These are phyloP conservation scores for Stagonosporopsis cucurbitacearum DNA, from an alignment of 2,329 filamentous ascomycete genomes.

Conservation along the genomic window DNA sequence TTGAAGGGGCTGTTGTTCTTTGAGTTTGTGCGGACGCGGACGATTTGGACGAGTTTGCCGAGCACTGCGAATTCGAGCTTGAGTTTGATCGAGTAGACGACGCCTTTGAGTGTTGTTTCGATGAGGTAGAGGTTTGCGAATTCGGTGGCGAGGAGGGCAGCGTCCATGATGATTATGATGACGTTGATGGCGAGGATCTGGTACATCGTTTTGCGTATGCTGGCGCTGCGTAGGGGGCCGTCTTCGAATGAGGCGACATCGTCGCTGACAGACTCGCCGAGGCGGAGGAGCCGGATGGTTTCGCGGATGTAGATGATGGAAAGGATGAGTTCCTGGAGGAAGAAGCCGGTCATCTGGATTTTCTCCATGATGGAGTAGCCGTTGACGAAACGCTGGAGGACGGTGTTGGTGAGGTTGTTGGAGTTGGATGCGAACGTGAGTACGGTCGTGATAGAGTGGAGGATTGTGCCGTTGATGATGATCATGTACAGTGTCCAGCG, in stretches of 20 bases:
- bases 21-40: constrained; percentile 30
- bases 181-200: constrained; percentile 45
- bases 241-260: constrained; percentile 44
- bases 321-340: constrained; percentile 50
- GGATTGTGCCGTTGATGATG: constrained; percentile 59
- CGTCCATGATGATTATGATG: constrained; percentile 44
- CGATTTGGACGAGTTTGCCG: constrained; percentile 52
- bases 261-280: constrained; percentile 34
- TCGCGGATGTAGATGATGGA: constrained; percentile 60
- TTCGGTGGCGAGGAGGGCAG: constrained; percentile 37
- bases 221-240: constrained; percentile 27
- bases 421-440: constrained; percentile 61
- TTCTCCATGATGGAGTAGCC: constrained; percentile 54
- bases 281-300: constrained; percentile 55
- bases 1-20: constrained; percentile 25
- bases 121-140: constrained; percentile 45
- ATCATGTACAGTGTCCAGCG: constrained; percentile 64
- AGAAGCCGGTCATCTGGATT: constrained; percentile 54
- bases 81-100: constrained; percentile 56
- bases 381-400: constrained; percentile 37
- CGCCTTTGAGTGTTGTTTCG: constrained; percentile 49
- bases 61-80: constrained; percentile 65
- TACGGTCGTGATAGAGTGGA: constrained; percentile 62
- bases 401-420: constrained; percentile 32
- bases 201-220: constrained; percentile 42